These are phyloP conservation scores for Pistacia vera DNA, from an alignment of 345 rosid species.

Conservation along the genomic window DNA sequence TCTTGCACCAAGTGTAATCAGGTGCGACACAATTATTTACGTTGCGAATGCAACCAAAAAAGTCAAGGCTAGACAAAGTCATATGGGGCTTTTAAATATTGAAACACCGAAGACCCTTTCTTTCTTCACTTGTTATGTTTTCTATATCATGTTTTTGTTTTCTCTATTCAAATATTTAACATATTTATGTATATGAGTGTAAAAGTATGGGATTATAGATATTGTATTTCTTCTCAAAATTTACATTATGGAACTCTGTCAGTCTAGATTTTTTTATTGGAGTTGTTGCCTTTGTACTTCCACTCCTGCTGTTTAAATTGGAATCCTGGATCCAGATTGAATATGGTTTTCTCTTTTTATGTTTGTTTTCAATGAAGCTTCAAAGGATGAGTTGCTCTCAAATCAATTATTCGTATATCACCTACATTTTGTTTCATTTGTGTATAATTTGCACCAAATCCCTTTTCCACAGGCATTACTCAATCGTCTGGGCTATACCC, in stretches of 20 bases:
- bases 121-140: neutral
- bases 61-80: too few relatives aligned
- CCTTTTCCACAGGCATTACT: slow-evolving; percentile 62
- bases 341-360: neutral
- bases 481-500: slow-evolving; percentile 83
- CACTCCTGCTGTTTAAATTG: neutral
- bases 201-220: neutral
- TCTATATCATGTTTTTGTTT: neutral
- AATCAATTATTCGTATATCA: neutral
- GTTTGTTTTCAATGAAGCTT: neutral
- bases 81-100: too few relatives aligned
- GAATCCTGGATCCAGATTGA: neutral
- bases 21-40: too few relatives aligned
- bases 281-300: too few relatives aligned
- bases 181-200: neutral
- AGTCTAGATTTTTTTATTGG: too few relatives aligned
- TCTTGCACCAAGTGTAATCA: too few relatives aligned
- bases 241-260: too few relatives aligned
- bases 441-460: neutral
- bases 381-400: neutral
- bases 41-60: too few relatives aligned
- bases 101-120: neutral
- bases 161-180: neutral
- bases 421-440: neutral
- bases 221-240: too few relatives aligned